Evolutionary conservation across 2,329 filamentous ascomycete species (phyloP).

Genomic region (Rhynchosporium graminicola): DNA sequence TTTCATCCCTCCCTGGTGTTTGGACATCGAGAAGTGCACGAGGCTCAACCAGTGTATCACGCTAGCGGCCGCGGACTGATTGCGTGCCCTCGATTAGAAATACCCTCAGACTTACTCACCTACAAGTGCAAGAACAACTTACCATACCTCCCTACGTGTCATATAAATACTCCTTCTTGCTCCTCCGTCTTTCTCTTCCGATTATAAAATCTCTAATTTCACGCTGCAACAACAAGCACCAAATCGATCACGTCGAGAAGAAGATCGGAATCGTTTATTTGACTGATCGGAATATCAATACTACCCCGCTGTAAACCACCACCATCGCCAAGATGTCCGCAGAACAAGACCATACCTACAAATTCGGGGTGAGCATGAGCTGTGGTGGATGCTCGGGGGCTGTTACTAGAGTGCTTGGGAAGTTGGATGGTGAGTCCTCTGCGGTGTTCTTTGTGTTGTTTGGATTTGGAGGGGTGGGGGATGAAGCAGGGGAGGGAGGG

Average conservation of each 20-base stretch:
- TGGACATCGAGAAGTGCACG: background rate
- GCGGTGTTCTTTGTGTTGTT: background rate
- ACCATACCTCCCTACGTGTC: background rate
- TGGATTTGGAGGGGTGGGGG: background rate
- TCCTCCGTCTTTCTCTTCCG: no score
- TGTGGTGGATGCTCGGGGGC: slow-evolving; percentile 96
- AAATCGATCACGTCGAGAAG: no score
- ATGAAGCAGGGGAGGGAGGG: background rate
- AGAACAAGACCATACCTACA: slow-evolving; percentile 82
- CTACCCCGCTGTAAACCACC: background rate
- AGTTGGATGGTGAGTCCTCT: slow-evolving; percentile 71
- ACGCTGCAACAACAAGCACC: no score
- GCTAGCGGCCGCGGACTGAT: slow-evolving; percentile 16
- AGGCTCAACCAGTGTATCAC: background rate
- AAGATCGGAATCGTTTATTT: no score
- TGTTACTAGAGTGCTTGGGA: slow-evolving; percentile 87
- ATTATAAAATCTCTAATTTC: no score
- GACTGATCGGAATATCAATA: no score
- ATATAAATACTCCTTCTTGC: no score
- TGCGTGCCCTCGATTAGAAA: background rate
- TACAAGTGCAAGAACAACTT: background rate
- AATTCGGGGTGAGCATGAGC: slow-evolving; percentile 92
- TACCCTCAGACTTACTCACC: background rate
- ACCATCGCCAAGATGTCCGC: slow-evolving; percentile 24
- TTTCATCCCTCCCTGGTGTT: background rate